Evolutionary conservation across 108 stramenopile species (phyloP), one percentile per base, ranked within the genome.

Genomic region (Chaetoceros muelleri): DNA sequence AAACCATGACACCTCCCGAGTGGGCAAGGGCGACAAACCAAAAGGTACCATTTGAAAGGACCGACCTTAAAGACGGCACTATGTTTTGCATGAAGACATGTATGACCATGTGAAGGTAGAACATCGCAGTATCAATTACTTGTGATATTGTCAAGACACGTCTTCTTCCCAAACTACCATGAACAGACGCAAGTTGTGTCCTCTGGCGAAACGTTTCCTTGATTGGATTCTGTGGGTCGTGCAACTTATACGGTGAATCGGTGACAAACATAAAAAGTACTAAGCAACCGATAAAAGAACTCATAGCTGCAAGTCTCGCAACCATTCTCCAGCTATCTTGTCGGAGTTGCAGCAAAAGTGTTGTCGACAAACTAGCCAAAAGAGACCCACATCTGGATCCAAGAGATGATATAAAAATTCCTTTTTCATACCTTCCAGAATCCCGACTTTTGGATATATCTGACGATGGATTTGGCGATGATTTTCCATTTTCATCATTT

Each of bases 1-100:
- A 75, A 2, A 84, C 81, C 71, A 82, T 78, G 10, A 73, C 68
- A 1, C 78, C 79, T 3, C 82, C 88, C 24, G 82, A 67, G 59
- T 90, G 88, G 2, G 84, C 88, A 29, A 84, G 57, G 10, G 88
- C 80, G 19, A 90, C 72, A 52, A 75, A 64, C 84, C 85, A 90
- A 62, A 90, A 90, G 25, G 81, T 77, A 0, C 78, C 73, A 49
- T 76, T 84, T 28, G 44, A 31, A 1, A 86, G 63, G 2, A 86
- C 72, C 47, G 58, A 66, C 27, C 69, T 48, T 17, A 86, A 24
- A 29, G 88, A 86, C 17, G 88, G 88, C 1, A 84, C 17, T 8
- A 82, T 31, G 48, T 80, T 74, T 40, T 30, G 62, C 20, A 19
- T 2, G 30, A 66, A 28, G 3, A 74, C 25, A 23, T 61, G 60